These are phyloP conservation scores for Symmetrospora coprosmae DNA, from an alignment of 768 basidiomycete genomes.

Conservation along the genomic window DNA sequence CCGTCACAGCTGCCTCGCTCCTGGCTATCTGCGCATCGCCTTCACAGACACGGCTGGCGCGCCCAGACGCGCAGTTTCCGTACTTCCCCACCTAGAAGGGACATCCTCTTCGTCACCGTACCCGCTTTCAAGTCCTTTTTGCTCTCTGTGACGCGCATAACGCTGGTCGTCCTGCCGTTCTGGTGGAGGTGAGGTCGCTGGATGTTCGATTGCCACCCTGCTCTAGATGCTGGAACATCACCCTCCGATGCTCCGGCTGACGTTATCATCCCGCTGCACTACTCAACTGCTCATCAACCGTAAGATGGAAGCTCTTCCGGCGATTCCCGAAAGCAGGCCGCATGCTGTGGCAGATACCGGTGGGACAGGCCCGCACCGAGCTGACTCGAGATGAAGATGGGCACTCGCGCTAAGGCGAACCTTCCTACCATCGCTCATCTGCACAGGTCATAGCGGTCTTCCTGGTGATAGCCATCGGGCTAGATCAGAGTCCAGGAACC, in stretches of 20 bases:
- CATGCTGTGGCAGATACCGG: slow-evolving; percentile 40
- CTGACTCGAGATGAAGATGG: background rate
- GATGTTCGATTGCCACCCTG: background rate
- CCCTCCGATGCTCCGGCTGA: background rate
- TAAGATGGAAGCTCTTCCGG: slow-evolving; percentile 36
- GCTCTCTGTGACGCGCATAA: slow-evolving; percentile 36
- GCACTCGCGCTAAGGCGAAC: background rate
- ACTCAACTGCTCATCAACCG: background rate
- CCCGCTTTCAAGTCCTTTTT: slow-evolving; percentile 41
- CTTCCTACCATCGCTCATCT: background rate
- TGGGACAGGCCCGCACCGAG: slow-evolving; percentile 26
- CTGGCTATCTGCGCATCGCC: too few species aligned
- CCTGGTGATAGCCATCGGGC: slow-evolving; percentile 40
- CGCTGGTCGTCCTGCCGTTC: slow-evolving; percentile 37
- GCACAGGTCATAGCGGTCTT: slow-evolving; percentile 39
- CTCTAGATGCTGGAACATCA: background rate
- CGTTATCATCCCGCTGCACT: too few species aligned
- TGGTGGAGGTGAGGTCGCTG: slow-evolving; percentile 29
- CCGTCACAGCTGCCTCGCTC: too few species aligned
- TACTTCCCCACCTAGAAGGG: slow-evolving; percentile 32
- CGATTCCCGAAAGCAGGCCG: slow-evolving; percentile 37
- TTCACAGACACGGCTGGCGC: too few species aligned
- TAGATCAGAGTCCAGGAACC: slow-evolving; percentile 40
- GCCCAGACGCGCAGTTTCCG: too few species aligned
- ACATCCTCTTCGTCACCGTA: slow-evolving; percentile 41